Percentiles rank a stretch among this genome's conserved stretches.
These are phyloP conservation scores for Fusarium begoniae DNA, from an alignment of 2,329 filamentous ascomycete genomes.

Conservation along the genomic window DNA sequence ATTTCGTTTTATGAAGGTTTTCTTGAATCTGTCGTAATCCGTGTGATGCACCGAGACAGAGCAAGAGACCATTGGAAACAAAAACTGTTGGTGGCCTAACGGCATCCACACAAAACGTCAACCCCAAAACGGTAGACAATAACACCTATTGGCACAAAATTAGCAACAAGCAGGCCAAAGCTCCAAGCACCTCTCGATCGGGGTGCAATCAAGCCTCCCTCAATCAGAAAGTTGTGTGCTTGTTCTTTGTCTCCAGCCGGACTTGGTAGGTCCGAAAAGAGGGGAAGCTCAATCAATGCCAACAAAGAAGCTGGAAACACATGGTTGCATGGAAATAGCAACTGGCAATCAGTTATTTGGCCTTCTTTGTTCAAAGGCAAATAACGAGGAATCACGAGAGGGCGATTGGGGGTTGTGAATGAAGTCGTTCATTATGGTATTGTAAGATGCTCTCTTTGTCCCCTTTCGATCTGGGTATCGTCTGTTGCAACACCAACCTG, in stretches of 20 bases:
- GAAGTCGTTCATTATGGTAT: constrained; percentile 16
- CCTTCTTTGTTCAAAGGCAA: constrained; percentile 13
- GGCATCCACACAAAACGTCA: neutral
- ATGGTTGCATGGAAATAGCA: neutral
- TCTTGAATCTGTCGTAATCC: neutral
- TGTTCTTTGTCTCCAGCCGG: constrained; percentile 17
- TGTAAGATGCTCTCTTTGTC: constrained; percentile 20
- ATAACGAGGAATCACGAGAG: constrained; percentile 11
- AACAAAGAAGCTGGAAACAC: constrained; percentile 23
- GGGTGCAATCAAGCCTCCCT: neutral
- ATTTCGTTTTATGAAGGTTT: neutral
- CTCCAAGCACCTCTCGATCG: neutral
- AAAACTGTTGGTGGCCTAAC: neutral
- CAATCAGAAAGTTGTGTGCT: neutral
- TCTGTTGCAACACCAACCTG: neutral
- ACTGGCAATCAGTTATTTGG: neutral
- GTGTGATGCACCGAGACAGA: neutral
- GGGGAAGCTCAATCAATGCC: neutral
- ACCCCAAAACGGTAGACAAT: constrained; percentile 29
- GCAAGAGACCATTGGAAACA: neutral
- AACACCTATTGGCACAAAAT: constrained; percentile 16
- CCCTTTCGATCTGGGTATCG: neutral
- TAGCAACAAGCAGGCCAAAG: constrained; percentile 9
- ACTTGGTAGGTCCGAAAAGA: constrained; percentile 6
- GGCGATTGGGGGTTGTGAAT: neutral